Evolutionary conservation across 2,329 filamentous ascomycete species (phyloP), one percentile per base, ranked within the genome.

Genomic region (Coleophoma eucalyptorum): DNA sequence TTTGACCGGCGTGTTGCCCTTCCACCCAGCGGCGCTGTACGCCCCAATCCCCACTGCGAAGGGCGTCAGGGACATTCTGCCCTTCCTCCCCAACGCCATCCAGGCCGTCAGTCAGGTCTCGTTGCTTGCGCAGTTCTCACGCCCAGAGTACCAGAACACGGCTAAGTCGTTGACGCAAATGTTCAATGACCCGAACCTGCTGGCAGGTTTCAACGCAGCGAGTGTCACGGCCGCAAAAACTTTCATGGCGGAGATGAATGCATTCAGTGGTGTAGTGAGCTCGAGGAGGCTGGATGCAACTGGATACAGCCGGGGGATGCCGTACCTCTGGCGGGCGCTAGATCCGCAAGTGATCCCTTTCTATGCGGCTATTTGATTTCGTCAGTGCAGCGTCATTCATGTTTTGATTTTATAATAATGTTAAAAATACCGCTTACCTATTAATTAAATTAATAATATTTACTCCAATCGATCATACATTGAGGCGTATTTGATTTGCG

Each of bases 241-340:
- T 3, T 77, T 75, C 55, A 63, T 62, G 57, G 48, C 35, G 11
- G 53, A 56, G 16, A 74, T 77, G 71, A 44, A 60, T 49, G 53
- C 41, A 3, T 66, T 75, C 40, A 75, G 73, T 57, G 48, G 59
- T 3, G 55, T 61, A 26, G 60, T 77, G 10, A 60, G 61, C n/a
- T 60, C 50, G 5, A 66, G 72, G n/a, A 53, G 19, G 0, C 77
- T 79, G 59, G 72, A 72, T 52, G 50, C 50, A 3, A 43, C 71
- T 5, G 75, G 74, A 0, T 62, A 77, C 42, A 68, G 66, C 55
- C 65, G 70, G 52, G 73, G 73, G 2, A 76, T 75, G 73, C 75
- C 75, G 6, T 76, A 76, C 53, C 43, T 77, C 1, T 78, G 50
- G 48, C 52, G 38, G 43, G 49, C 37, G 35, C 43, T 58, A 15